Base-by-base conservation (phyloP, 768 basidiomycete species). In the Auriscalpium orientale region DNA sequence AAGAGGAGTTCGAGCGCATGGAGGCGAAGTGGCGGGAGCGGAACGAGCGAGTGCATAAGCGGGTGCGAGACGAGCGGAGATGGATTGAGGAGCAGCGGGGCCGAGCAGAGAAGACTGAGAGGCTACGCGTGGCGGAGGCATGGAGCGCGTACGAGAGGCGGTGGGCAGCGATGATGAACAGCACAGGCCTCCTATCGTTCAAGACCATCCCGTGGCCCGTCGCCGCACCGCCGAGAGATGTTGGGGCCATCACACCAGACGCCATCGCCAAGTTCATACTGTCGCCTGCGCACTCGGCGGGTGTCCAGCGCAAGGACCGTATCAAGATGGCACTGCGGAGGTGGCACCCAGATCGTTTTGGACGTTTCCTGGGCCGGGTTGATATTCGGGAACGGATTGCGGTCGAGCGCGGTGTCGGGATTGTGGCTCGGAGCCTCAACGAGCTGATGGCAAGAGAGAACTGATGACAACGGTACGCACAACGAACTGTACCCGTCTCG, bases 301-400 rank as follows among this genome's bases (percentile, higher is more conserved):
- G 71, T 9, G 76, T 80, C 59, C 72, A 82, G 38, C 76, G 74
- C 58, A 87, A 82, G 66, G 86, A 89, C 54, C 76, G 86, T 56
- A 78, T 89, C 57, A 79, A 82, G 47, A 74, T 68, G 28, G 87
- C 85, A 0, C 77, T 87, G 67, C 77, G 87, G 20, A 76, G 86
- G 45, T 91, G 88, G 88, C 89, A 92, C 65, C 90, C 89, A 3
- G 89, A 91, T 68, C 73, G 87, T 46, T 90, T 90, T 71, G 70
- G 78, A 55, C 72, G 85, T 40, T 58, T 86, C 45, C 67, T 86
- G 53, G 67, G 63, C 13, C 74, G 80, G 62, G 80, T 89, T 2
- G 65, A 62, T 4, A 78, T 76, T 38, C 70, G 71, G 49, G 86
- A 90, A 38, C 79, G 65, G 63, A 71, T 59, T 18, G 62, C 61